A percentile compares a stretch with the other conserved stretches of the same genome.
Evolutionary conservation across 2,329 filamentous ascomycete genomes (phyloP).

Genomic region (Zasmidium cellare): DNA sequence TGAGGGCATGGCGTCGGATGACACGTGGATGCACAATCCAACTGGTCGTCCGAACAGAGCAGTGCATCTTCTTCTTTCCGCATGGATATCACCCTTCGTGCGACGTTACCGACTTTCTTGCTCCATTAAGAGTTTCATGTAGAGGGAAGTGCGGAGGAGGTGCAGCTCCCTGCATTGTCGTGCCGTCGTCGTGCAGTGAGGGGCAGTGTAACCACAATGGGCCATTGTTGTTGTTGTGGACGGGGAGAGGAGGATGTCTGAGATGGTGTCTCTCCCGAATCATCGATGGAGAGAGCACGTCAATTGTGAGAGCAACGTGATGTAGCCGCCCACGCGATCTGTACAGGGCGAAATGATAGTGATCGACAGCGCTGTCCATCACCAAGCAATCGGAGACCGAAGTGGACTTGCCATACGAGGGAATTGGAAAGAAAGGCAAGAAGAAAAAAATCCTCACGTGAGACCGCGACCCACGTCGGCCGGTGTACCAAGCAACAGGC

Average conservation of each 20-base stretch:
- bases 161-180: neutral
- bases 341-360: neutral
- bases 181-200: neutral
- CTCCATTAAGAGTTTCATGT: neutral
- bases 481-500: neutral
- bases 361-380: neutral
- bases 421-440: neutral
- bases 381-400: neutral
- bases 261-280: neutral
- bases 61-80: too few species aligned
- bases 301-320: too few species aligned
- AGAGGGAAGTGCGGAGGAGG: neutral
- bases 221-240: neutral
- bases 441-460: neutral
- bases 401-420: neutral
- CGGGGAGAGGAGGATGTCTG: neutral
- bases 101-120: neutral
- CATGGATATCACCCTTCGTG: neutral
- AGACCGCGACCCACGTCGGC: neutral
- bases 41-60: too few species aligned
- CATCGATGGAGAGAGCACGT: neutral
- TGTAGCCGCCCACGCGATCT: neutral
- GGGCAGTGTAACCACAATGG: neutral
- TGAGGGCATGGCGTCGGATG: too few species aligned
- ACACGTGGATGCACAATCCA: too few species aligned